These are phyloP conservation scores for Aegilops tauschii DNA, from an alignment of 176 grass and related monocot species.

Conservation along the genomic window DNA sequence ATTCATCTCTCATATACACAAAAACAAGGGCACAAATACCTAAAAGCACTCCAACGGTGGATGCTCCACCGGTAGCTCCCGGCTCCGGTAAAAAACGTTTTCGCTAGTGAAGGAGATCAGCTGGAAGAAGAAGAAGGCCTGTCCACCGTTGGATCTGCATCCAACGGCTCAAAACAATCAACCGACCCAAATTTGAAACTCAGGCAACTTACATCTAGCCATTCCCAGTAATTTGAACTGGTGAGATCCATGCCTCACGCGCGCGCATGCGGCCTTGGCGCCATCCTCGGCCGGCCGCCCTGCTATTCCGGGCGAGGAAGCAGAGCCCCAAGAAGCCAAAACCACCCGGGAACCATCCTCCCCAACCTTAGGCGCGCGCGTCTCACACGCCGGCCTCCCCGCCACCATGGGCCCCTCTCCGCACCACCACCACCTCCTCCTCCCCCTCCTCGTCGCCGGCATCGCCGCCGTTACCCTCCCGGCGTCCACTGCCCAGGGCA, in stretches of 20 bases:
- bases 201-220: no score
- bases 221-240: background rate
- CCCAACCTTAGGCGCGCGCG: conserved; percentile 36
- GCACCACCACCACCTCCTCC: background rate
- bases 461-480: background rate
- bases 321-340: conserved; percentile 31
- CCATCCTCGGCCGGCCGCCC: conserved; percentile 23
- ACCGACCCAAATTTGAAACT: no score
- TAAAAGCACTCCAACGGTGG: no score
- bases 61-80: no score
- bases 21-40: no score
- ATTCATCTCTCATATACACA: no score
- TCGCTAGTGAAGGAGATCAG: no score
- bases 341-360: conserved; percentile 15
- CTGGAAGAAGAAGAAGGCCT: no score
- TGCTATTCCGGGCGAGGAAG: conserved; percentile 36
- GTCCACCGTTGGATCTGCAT: no score
- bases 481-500: background rate
- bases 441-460: background rate
- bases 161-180: no score
- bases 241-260: background rate
- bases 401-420: conserved; percentile 38
- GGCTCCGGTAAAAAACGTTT: no score
- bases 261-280: conserved; percentile 11
- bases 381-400: conserved; percentile 43